Base-by-base conservation (phyloP, 2,329 filamentous ascomycete species). In the Fusarium coicis region DNA sequence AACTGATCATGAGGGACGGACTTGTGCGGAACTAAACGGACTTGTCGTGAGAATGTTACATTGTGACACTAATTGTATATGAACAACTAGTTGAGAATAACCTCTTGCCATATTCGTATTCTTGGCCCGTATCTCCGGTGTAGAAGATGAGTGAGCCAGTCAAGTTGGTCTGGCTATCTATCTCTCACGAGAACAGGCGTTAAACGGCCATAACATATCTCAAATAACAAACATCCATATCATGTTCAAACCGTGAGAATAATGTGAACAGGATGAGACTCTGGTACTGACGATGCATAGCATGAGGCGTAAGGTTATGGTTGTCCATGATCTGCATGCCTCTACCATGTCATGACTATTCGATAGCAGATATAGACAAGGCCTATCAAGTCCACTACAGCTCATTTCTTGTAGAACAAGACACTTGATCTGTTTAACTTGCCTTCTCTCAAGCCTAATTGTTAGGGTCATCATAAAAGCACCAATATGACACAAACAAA, bases 1-100 rank as follows among this genome's bases (percentile, higher is more conserved):
- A 43, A 57, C 30, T 57, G 53, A 72, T 66, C 47, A 61, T 74
- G 63, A 74, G 67, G 36, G 30, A 64, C 62, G 58, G 63, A 54
- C 26, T 65, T 69, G 68, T 40, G 56, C 66, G 70, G 66, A 54
- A 1, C 47, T 70, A 44, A 49, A 64, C 66, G 61, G 70, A 68
- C 37, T 47, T 50, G 44, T 28, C 19, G 49, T 50, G 39, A 32
- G 37, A 43, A 63, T 50, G 49, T 32, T 34, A 52, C 50, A 42
- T 56, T 18, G 4, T n/a, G 26, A 10, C n/a, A 16, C 18, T 10
- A 15, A 19, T 15, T 18, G n/a, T 23, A 23, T 10, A 34, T 16
- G 14, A 42, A 16, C 10, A 23, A 23, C 21, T 42, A 16, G 9
- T 16, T 16, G 19, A 47, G 9, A n/a, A 47, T 30, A n/a, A 3